These are phyloP conservation scores for Ophiostoma sp. DNA, from an alignment of 2,329 filamentous ascomycete genomes.

Conservation along the genomic window DNA sequence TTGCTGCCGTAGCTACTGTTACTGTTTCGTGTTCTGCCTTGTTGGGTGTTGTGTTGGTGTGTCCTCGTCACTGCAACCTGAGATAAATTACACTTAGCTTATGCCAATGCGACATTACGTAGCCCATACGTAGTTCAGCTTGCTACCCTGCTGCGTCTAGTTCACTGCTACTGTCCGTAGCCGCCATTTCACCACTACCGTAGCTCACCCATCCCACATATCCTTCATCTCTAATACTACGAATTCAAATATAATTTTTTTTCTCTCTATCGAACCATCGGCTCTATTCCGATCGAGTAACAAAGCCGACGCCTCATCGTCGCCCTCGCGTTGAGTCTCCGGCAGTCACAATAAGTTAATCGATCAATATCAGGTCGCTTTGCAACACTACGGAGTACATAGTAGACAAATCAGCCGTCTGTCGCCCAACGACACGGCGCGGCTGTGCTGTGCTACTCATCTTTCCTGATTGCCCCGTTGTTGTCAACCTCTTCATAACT, in stretches of 20 bases:
- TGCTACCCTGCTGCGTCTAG: background rate
- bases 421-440: background rate
- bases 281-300: background rate
- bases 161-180: background rate
- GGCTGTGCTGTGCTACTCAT: background rate
- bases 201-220: background rate
- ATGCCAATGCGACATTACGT: background rate
- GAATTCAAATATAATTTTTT: no score
- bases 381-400: background rate
- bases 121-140: background rate
- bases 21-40: background rate
- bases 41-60: background rate
- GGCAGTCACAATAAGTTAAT: background rate
- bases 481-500: background rate
- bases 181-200: background rate
- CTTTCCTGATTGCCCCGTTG: background rate
- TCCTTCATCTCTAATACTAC: background rate
- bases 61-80: background rate
- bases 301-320: background rate
- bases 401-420: background rate
- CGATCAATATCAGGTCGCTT: background rate
- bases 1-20: no score
- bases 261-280: background rate
- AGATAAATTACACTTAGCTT: background rate
- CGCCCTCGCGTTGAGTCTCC: background rate